Evolutionary conservation across 805 yeast species (phyloP).

Genomic region (Yarrowia deformans): DNA sequence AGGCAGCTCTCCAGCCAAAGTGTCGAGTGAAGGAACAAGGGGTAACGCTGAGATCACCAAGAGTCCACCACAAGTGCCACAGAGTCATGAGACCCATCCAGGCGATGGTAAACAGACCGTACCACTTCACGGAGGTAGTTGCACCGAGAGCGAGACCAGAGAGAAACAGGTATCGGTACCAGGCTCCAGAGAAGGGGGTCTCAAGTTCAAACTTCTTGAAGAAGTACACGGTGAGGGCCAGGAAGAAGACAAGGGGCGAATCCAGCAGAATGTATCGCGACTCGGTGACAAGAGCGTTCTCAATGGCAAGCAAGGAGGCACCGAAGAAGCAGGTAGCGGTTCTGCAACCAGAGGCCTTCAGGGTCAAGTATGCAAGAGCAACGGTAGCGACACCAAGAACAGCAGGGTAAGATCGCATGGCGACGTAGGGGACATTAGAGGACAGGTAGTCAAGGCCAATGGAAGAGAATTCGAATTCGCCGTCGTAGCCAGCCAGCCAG

Average conservation of each 20-base stretch:
- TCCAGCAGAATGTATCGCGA: slow-evolving; percentile 62
- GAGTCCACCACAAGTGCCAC: slow-evolving; percentile 66
- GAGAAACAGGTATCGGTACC: slow-evolving; percentile 61
- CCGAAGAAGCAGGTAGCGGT: slow-evolving; percentile 60
- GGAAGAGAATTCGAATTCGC: slow-evolving; percentile 52
- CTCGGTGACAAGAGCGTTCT: slow-evolving; percentile 69
- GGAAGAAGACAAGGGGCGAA: slow-evolving; percentile 54
- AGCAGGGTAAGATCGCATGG: slow-evolving; percentile 66
- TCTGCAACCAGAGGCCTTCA: slow-evolving; percentile 64
- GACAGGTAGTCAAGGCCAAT: slow-evolving; percentile 57
- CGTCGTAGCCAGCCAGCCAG: slow-evolving; percentile 61
- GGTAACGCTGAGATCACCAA: slow-evolving; percentile 70
- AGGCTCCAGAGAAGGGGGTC: slow-evolving; percentile 56
- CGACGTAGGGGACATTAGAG: slow-evolving; percentile 57
- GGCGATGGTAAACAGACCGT: slow-evolving; percentile 69
- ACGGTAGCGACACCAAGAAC: slow-evolving; percentile 62
- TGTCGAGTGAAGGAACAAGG: slow-evolving; percentile 54
- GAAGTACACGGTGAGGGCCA: slow-evolving; percentile 58
- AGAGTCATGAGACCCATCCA: slow-evolving; percentile 66
- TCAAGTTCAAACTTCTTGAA: slow-evolving; percentile 59
- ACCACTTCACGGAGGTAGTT: slow-evolving; percentile 68
- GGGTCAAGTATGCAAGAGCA: slow-evolving; percentile 60
- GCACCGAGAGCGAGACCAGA: slow-evolving; percentile 62
- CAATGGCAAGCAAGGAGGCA: slow-evolving; percentile 61
- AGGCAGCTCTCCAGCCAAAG: slow-evolving; percentile 52